phyloP scores from a whole-genome alignment of 192 early-diverging fungal genomes.

The Mortierella alpina region DNA sequence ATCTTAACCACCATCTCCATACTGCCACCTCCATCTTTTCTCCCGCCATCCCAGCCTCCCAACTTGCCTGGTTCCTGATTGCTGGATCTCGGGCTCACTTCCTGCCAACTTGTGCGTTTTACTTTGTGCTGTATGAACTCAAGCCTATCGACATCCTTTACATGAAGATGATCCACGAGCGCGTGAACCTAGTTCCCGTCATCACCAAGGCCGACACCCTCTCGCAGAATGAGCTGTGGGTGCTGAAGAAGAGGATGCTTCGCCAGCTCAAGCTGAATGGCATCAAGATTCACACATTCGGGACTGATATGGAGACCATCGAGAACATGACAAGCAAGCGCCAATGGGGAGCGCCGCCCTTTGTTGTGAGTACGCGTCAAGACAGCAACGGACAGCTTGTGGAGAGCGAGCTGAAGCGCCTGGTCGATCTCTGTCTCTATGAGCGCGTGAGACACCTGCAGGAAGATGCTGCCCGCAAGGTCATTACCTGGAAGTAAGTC shows the following conservation, averaged over 20 bases:
- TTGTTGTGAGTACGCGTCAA: constrained; percentile 36
- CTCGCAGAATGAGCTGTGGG: constrained; percentile 83
- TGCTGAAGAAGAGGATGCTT: constrained; percentile 86
- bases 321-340: constrained; percentile 28
- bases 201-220: constrained; percentile 95
- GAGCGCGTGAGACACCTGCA: constrained; percentile 27
- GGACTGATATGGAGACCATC: constrained; percentile 17
- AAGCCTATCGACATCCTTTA: constrained; percentile 92
- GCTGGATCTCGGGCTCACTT: constrained; percentile 33
- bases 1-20: constrained; percentile 34
- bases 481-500: constrained; percentile 38
- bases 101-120: constrained; percentile 45
- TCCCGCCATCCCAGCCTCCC: constrained; percentile 21
- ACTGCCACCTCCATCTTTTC: constrained; percentile 37
- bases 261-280: constrained; percentile 45
- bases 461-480: constrained; percentile 36
- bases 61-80: constrained; percentile 53
- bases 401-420: constrained; percentile 23
- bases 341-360: constrained; percentile 42
- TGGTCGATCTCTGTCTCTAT: constrained; percentile 34
- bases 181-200: constrained; percentile 95
- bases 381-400: constrained; percentile 17
- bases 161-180: constrained; percentile 92
- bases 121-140: constrained; percentile 59
- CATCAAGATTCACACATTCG: constrained; percentile 48